A percentile compares a stretch with the other conserved stretches of the same genome.
phyloP scores from a whole-genome alignment of 2,329 filamentous ascomycete species.

The Bipolaris oryzae region DNA sequence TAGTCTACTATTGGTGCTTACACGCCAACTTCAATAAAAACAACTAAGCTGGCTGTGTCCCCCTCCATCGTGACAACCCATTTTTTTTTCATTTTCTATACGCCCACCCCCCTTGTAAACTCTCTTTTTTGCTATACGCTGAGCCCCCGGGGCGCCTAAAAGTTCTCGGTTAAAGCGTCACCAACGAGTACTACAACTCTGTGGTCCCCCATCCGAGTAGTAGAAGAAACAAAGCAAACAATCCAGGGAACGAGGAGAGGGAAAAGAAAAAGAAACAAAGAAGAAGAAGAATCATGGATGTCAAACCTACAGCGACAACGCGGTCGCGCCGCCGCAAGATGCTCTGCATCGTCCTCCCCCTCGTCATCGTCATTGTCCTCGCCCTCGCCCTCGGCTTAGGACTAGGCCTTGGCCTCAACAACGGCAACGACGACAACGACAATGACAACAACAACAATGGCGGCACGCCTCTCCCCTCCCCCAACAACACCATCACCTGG shows the following conservation, averaged over 20 bases:
- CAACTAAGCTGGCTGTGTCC: neutral
- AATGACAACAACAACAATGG: slow-evolving; percentile 29
- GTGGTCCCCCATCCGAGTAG: neutral
- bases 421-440: slow-evolving; percentile 35
- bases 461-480: slow-evolving; percentile 28
- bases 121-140: too few species aligned
- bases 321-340: slow-evolving; percentile 35
- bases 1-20: neutral
- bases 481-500: slow-evolving; percentile 53
- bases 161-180: too few species aligned
- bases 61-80: too few species aligned
- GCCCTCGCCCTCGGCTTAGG: slow-evolving; percentile 62
- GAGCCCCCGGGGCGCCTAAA: too few species aligned
- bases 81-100: too few species aligned
- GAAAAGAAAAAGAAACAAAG: neutral
- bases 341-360: slow-evolving; percentile 28
- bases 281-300: slow-evolving; percentile 11
- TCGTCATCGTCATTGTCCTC: slow-evolving; percentile 51
- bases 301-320: slow-evolving; percentile 11
- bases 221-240: neutral
- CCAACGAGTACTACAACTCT: too few species aligned
- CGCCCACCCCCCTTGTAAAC: too few species aligned
- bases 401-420: slow-evolving; percentile 54
- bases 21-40: neutral
- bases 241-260: neutral